Conservation (phyloP, 2,329 filamentous ascomycete genomes). For the Nectriaceae sp. region DNA sequence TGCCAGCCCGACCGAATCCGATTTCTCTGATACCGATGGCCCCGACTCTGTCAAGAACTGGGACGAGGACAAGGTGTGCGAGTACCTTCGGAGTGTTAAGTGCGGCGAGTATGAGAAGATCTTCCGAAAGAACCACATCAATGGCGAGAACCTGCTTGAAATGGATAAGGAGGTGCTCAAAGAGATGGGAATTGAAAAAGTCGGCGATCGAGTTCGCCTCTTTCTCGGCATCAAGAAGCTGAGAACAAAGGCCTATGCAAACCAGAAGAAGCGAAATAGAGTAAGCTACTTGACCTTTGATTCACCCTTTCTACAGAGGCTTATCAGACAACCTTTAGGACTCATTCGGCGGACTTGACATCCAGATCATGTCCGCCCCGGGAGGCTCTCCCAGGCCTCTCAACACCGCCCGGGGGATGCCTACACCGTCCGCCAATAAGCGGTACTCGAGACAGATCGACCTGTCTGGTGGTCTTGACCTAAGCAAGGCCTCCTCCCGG, state of each 20-base stretch:
- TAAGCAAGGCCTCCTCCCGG: constrained; percentile 61
- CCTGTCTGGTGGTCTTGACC: constrained; percentile 43
- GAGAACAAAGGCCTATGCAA: constrained; percentile 73
- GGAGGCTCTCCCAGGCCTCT: constrained; percentile 55
- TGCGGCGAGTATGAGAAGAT: constrained; percentile 91
- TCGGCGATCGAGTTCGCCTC: constrained; percentile 92
- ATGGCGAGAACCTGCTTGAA: constrained; percentile 93
- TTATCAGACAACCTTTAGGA: constrained; percentile 54
- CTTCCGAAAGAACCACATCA: constrained; percentile 93
- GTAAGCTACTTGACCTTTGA: constrained; percentile 50
- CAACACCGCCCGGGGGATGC: constrained; percentile 54
- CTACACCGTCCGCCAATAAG: constrained; percentile 48
- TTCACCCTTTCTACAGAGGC: not conserved
- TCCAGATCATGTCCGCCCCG: constrained; percentile 47
- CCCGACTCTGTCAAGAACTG: constrained; percentile 79
- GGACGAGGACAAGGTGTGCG: constrained; percentile 89
- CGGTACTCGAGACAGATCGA: constrained; percentile 67
- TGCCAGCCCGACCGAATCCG: constrained; percentile 85
- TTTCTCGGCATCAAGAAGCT: constrained; percentile 84
- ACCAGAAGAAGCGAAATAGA: constrained; percentile 81
- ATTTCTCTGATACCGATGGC: constrained; percentile 83
- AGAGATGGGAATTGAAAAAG: constrained; percentile 98
- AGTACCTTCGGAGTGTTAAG: constrained; percentile 89
- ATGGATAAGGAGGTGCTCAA: constrained; percentile 96
- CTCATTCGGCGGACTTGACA: constrained; percentile 79